These are phyloP conservation scores for Nicotiana paniculata DNA, from an alignment of 257 asterid genomes.

Conservation along the genomic window DNA sequence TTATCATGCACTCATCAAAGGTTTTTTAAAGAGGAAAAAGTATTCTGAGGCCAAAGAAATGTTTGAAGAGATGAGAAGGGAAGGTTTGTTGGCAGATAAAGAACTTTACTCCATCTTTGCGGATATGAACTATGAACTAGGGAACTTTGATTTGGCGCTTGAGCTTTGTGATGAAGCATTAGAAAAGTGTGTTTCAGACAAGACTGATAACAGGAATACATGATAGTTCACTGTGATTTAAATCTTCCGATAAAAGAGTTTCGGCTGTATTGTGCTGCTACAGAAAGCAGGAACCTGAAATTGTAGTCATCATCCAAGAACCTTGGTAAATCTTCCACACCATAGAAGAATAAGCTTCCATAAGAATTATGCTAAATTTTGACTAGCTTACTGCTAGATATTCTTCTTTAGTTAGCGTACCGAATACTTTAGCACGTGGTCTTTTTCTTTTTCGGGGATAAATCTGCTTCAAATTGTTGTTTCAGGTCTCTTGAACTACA, in stretches of 20 bases:
- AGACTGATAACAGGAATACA: conserved; percentile 24
- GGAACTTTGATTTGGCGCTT: conserved; percentile 62
- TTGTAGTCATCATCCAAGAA: background rate
- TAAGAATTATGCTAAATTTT: background rate
- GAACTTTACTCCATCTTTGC: conserved; percentile 58
- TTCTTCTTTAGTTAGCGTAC: background rate
- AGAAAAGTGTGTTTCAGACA: conserved; percentile 42
- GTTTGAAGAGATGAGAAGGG: conserved; percentile 77
- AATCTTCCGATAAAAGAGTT: background rate
- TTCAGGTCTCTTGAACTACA: background rate
- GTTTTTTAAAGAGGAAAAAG: conserved; percentile 74
- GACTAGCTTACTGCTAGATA: background rate
- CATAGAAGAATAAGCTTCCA: background rate
- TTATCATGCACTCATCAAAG: conserved; percentile 67
- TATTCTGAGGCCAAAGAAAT: conserved; percentile 61
- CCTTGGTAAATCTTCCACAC: background rate
- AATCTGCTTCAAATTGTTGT: background rate
- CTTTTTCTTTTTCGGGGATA: too few relatives aligned
- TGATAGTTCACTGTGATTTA: conserved; percentile 15
- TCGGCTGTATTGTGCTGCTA: background rate
- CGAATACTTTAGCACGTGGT: background rate
- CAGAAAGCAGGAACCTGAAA: background rate
- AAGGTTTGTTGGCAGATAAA: conserved; percentile 46
- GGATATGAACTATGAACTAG: conserved; percentile 70
- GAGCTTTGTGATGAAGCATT: conserved; percentile 84